These are phyloP conservation scores for Athelia sp. DNA, from an alignment of 1,284 basidiomycete genomes.

Conservation along the genomic window DNA sequence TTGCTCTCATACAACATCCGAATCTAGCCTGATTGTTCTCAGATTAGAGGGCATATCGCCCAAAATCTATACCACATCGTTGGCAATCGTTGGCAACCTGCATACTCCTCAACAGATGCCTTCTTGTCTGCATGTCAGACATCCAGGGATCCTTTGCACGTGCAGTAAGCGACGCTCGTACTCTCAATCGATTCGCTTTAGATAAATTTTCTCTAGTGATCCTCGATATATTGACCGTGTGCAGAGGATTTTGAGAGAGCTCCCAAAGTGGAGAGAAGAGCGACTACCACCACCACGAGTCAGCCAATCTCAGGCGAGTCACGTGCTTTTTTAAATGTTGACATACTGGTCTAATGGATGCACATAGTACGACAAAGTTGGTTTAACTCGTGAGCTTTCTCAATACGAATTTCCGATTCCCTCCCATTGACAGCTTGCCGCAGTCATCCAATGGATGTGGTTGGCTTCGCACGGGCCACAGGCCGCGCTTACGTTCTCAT, in stretches of 20 bases:
- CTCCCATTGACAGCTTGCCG: conserved; percentile 12
- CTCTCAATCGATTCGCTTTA: background rate
- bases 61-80: conserved; percentile 64
- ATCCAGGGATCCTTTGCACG: conserved; percentile 60
- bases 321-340: background rate
- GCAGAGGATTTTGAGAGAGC: conserved; percentile 44
- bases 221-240: conserved; percentile 55
- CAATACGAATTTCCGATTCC: conserved; percentile 4
- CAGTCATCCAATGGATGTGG: conserved; percentile 82
- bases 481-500: conserved; percentile 68
- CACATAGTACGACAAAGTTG: conserved; percentile 80
- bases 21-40: conserved; percentile 6
- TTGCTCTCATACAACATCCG: conserved; percentile 4
- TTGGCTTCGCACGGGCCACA: conserved; percentile 62
- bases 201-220: conserved; percentile 32
- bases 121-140: conserved; percentile 64
- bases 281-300: conserved; percentile 83
- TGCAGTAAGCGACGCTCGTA: conserved; percentile 32
- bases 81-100: conserved; percentile 68
- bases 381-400: conserved; percentile 53
- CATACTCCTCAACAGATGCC: conserved; percentile 60
- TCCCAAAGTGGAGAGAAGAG: conserved; percentile 68
- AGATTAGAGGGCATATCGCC: conserved; percentile 74
- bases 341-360: no score
- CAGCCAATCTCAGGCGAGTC: conserved; percentile 60